Conservation (phyloP, 1,284 basidiomycete species). For the Cutaneotrichosporon mucoides region DNA sequence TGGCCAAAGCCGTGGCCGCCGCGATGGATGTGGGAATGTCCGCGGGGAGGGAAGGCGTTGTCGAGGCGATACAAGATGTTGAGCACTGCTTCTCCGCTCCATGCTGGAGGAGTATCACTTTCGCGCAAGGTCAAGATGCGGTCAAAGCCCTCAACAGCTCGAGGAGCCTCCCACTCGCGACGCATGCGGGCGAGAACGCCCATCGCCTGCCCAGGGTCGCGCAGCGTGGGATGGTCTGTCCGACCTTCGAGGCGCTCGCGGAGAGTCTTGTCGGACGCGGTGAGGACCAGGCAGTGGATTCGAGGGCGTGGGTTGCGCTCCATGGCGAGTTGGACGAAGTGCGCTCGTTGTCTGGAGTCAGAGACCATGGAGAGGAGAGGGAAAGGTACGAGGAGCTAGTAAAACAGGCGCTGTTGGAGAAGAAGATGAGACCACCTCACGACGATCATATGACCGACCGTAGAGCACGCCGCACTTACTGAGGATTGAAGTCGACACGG, state of each 20-base stretch:
- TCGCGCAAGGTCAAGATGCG: slow-evolving; percentile 8
- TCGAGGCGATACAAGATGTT: background rate
- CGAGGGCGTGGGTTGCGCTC: slow-evolving; percentile 13
- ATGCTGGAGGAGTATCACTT: background rate
- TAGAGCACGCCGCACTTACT: slow-evolving; percentile 24
- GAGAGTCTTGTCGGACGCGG: slow-evolving; percentile 25
- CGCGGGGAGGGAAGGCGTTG: background rate
- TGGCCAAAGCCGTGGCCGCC: background rate
- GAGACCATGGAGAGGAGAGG: background rate
- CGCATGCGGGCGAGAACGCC: slow-evolving; percentile 40
- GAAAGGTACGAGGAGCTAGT: background rate
- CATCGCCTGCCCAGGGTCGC: slow-evolving; percentile 33
- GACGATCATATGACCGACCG: background rate
- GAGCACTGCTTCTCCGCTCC: background rate
- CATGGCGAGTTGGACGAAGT: slow-evolving; percentile 40
- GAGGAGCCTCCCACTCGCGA: slow-evolving; percentile 28
- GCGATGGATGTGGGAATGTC: background rate
- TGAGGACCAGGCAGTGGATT: slow-evolving; percentile 27
- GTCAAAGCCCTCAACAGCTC: slow-evolving; percentile 12
- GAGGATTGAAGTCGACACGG: slow-evolving; percentile 42
- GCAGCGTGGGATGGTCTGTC: slow-evolving; percentile 42
- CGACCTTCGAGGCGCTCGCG: slow-evolving; percentile 28
- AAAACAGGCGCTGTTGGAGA: too few species aligned
- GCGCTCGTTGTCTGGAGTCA: slow-evolving; percentile 40
- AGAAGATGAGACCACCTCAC: background rate